Evolutionary conservation across 148 eudicot species (phyloP), one percentile per base, ranked within the genome.

Genomic region (Bassia scoparia): DNA sequence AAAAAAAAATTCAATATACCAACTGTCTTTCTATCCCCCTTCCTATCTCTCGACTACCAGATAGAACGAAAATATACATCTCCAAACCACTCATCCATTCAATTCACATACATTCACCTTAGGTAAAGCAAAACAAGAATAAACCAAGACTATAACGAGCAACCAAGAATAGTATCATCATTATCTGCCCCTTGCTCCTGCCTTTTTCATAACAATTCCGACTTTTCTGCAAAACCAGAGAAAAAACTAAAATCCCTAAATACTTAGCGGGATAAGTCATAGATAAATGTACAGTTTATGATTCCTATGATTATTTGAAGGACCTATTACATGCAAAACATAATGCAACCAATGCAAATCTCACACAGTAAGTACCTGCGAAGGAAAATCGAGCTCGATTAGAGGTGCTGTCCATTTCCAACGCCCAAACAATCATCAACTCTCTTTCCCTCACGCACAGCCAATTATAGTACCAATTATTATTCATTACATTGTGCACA

Each of bases 391-490:
- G 67, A 95, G 92, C n/a, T 68, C 97, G 90, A 69, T 91, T 89
- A 58, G 97, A 85, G 35, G 97, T 91, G 76, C 90, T 89, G 77
- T 95, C 98, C 93, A 95, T 91, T 80, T 95, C n/a, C 98, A 34
- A 69, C 78, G 62, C 93, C 98, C 81, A 95, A 80, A n/a, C n/a
- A n/a, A 34, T 91, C 98, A 65, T 87, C 93, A 55, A 95, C 80
- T 52, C 89, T 91, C 81, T 83, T 95, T 76, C 91, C 98, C 98
- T 95, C n/a, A n/a, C n/a, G n/a, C n/a, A n/a, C n/a, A n/a, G n/a
- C n/a, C n/a, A n/a, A n/a, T n/a, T n/a, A n/a, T n/a, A n/a, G n/a
- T n/a, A n/a, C n/a, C n/a, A n/a, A n/a, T n/a, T n/a, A n/a, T n/a
- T n/a, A n/a, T n/a, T n/a, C n/a, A n/a, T n/a, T n/a, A n/a, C n/a